Evolutionary conservation across 108 stramenopile species (phyloP).

Genomic region (Conticribra weissflogii): DNA sequence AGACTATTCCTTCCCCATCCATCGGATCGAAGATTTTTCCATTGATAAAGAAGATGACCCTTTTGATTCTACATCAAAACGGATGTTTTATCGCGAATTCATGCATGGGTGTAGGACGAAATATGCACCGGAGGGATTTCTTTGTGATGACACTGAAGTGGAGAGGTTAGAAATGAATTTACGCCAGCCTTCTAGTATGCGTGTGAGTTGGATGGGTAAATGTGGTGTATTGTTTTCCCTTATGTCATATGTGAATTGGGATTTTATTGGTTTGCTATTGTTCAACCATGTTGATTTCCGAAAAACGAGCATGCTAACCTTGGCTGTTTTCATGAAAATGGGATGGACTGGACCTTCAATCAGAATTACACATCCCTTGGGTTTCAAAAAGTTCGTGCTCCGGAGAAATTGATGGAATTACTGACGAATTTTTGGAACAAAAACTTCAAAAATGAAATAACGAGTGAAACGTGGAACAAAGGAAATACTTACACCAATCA

Average conservation of each 20-base stretch:
- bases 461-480: slow-evolving; percentile 59
- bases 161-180: slow-evolving; percentile 74
- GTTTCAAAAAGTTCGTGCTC: slow-evolving; percentile 70
- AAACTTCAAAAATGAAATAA: slow-evolving; percentile 14
- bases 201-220: slow-evolving; percentile 13
- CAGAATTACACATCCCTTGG: slow-evolving; percentile 74
- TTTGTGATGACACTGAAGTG: slow-evolving; percentile 50
- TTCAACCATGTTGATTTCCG: background rate
- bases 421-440: slow-evolving; percentile 56
- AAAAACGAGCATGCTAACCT: no score
- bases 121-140: slow-evolving; percentile 23
- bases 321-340: slow-evolving; percentile 1
- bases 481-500: slow-evolving; percentile 86
- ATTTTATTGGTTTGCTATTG: background rate
- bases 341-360: background rate
- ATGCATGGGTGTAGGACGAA: slow-evolving; percentile 43
- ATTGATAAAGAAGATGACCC: background rate
- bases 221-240: slow-evolving; percentile 1
- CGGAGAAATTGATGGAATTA: slow-evolving; percentile 30
- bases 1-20: background rate
- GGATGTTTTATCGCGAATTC: slow-evolving; percentile 39
- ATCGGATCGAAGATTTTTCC: background rate
- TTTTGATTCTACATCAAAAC: slow-evolving; percentile 36
- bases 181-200: slow-evolving; percentile 59
- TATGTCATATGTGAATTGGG: background rate